Evolutionary conservation across 345 rosid genomes (phyloP).

Genomic region (Arabis hirsuta): DNA sequence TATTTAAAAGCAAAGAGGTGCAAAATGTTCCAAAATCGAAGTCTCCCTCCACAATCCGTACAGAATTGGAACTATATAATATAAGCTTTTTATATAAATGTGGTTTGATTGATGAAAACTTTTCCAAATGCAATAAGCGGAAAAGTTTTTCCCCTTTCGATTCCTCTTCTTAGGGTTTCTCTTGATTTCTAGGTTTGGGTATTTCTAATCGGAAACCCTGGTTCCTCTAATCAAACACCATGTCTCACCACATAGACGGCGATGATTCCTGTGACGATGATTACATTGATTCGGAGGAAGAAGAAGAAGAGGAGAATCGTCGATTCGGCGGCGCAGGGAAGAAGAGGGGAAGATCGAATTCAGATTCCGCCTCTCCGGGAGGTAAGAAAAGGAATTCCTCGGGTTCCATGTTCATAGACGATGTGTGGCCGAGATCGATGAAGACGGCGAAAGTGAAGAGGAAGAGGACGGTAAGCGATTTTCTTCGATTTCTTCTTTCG

Average conservation of each 20-base stretch:
- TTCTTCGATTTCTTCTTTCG: background rate
- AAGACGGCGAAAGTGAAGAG: constrained; percentile 68
- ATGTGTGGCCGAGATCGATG: constrained; percentile 66
- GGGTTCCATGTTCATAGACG: constrained; percentile 54
- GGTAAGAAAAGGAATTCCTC: constrained; percentile 49
- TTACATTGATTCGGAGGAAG: constrained; percentile 40
- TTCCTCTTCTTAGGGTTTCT: constrained; percentile 9
- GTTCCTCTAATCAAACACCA: background rate
- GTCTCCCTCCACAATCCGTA: too few species aligned
- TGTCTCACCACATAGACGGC: constrained; percentile 51
- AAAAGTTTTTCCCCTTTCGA: background rate
- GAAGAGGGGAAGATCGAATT: constrained; percentile 74
- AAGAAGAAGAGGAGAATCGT: constrained; percentile 49
- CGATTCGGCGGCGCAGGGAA: constrained; percentile 28
- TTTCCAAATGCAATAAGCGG: background rate
- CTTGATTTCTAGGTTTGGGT: background rate
- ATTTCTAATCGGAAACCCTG: background rate
- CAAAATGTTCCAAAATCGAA: background rate
- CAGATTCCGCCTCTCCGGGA: constrained; percentile 48
- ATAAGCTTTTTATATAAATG: too few species aligned
- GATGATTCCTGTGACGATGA: constrained; percentile 51
- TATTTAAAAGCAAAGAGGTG: background rate
- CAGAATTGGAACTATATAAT: too few species aligned
- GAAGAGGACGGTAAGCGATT: constrained; percentile 64
- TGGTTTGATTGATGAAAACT: too few species aligned